Percentiles rank a stretch among this genome's conserved stretches.
phyloP scores from a whole-genome alignment of 306 rosid species.

The Lathyrus oleraceus region DNA sequence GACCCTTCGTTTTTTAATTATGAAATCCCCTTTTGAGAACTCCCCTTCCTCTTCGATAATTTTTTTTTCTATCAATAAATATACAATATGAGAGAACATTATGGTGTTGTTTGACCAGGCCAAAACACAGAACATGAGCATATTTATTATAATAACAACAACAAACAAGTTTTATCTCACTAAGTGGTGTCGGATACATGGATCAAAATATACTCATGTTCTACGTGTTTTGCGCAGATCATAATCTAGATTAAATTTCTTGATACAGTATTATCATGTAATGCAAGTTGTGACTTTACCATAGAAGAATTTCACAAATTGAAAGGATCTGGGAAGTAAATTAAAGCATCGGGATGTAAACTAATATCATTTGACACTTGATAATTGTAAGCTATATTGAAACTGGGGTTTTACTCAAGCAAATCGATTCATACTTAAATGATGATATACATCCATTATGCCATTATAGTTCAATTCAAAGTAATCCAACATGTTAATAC shows the following conservation, averaged over 20 bases:
- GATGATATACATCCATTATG: neutral
- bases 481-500: slow-evolving; percentile 6
- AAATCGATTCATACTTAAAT: neutral
- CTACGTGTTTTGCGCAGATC: neutral
- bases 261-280: neutral
- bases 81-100: neutral
- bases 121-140: no score
- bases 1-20: neutral
- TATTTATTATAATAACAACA: no score
- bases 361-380: neutral
- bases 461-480: slow-evolving; percentile 1
- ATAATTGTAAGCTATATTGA: neutral
- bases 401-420: neutral
- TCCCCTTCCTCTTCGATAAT: neutral
- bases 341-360: neutral
- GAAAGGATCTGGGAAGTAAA: neutral
- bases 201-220: neutral
- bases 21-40: neutral
- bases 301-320: slow-evolving; percentile 1
- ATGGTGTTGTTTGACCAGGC: no score
- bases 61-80: neutral
- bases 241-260: slow-evolving; percentile 3
- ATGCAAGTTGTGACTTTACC: neutral
- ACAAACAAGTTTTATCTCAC: no score
- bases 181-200: no score